Evolutionary conservation across 1,284 basidiomycete species (phyloP).

Genomic region (Ganoderma sinense): DNA sequence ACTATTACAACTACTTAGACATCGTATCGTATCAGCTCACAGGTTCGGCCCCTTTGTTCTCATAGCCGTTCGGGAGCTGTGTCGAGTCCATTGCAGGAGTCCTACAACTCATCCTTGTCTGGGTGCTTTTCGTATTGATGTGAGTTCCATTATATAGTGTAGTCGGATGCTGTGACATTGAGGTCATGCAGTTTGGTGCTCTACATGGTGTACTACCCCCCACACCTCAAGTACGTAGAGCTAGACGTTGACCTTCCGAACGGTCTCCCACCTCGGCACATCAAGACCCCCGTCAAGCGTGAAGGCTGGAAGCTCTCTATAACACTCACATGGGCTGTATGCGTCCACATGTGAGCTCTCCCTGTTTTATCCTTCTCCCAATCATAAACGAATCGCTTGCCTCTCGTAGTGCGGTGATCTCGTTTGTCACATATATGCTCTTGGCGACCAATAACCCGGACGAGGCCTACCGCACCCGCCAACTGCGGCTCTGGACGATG

Average conservation of each 20-base stretch:
- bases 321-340: slow-evolving; percentile 75
- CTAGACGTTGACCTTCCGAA: slow-evolving; percentile 55
- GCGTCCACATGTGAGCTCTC: slow-evolving; percentile 71
- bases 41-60: slow-evolving; percentile 38
- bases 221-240: slow-evolving; percentile 75
- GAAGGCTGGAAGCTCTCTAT: slow-evolving; percentile 82
- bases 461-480: slow-evolving; percentile 45
- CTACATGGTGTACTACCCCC: slow-evolving; percentile 93
- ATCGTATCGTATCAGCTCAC: not conserved
- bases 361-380: not conserved
- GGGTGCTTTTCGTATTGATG: slow-evolving; percentile 89
- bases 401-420: slow-evolving; percentile 55
- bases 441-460: slow-evolving; percentile 53
- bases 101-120: slow-evolving; percentile 85
- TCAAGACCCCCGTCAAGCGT: slow-evolving; percentile 60
- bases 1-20: not conserved
- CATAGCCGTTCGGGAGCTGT: slow-evolving; percentile 71
- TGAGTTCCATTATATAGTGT: slow-evolving; percentile 47
- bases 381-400: slow-evolving; percentile 22
- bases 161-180: not conserved
- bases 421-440: slow-evolving; percentile 63
- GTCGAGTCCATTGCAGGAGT: slow-evolving; percentile 87
- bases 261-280: slow-evolving; percentile 47
- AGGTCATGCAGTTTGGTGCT: slow-evolving; percentile 73
- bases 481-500: slow-evolving; percentile 77